phyloP scores from a whole-genome alignment of 2,329 filamentous ascomycete genomes.

The Dactylonectria estremocensis region DNA sequence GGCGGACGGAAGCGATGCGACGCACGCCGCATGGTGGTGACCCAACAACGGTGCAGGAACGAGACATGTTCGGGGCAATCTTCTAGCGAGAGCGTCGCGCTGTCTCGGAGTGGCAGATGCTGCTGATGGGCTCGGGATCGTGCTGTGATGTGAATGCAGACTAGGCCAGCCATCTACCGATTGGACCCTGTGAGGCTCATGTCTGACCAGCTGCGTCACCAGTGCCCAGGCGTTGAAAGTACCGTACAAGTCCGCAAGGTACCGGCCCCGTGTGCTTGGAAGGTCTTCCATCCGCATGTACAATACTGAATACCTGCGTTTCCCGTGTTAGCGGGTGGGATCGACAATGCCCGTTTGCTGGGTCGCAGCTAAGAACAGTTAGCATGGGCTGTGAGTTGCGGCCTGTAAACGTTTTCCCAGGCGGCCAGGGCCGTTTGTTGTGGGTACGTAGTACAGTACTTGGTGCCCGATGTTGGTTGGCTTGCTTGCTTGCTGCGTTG shows the following conservation, averaged over 20 bases:
- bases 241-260: not conserved
- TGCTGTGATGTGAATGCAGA: not conserved
- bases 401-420: slow-evolving; percentile 23
- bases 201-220: slow-evolving; percentile 20
- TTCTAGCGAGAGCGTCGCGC: not conserved
- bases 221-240: slow-evolving; percentile 13
- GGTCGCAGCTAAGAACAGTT: slow-evolving; percentile 31
- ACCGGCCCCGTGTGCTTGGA: too few species aligned
- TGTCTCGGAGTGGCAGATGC: not conserved
- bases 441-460: too few species aligned
- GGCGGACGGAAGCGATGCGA: slow-evolving; percentile 14
- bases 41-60: slow-evolving; percentile 21
- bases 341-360: slow-evolving; percentile 40
- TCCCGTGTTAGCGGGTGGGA: slow-evolving; percentile 36
- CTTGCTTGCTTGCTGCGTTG: slow-evolving; percentile 2
- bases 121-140: slow-evolving; percentile 11
- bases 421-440: slow-evolving; percentile 1
- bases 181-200: slow-evolving; percentile 23
- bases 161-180: slow-evolving; percentile 21
- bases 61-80: slow-evolving; percentile 5
- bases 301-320: slow-evolving; percentile 5
- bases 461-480: slow-evolving; percentile 21
- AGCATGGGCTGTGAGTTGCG: slow-evolving; percentile 34
- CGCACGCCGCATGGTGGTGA: slow-evolving; percentile 22
- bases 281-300: not conserved